Evolutionary conservation across 306 rosid species (phyloP).

Genomic region (Astragalus glycyphyllos): DNA sequence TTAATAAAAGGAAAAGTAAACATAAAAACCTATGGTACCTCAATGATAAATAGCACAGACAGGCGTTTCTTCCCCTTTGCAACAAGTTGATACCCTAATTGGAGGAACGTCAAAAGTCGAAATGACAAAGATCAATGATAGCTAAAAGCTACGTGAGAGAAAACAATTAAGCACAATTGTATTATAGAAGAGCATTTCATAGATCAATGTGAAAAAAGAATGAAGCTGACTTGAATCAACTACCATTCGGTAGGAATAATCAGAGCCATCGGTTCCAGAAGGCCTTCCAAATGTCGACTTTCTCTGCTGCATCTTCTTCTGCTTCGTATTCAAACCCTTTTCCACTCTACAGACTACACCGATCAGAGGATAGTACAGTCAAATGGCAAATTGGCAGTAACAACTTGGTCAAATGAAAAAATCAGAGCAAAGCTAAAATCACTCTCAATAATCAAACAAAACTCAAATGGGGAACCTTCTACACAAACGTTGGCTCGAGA

Average conservation of each 20-base stretch:
- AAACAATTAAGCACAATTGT: background rate
- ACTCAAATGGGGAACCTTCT: too few relatives aligned
- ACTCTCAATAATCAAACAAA: too few relatives aligned
- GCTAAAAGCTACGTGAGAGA: constrained; percentile 24
- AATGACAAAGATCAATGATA: background rate
- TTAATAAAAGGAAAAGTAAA: background rate
- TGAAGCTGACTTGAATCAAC: constrained; percentile 83
- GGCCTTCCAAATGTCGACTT: constrained; percentile 70
- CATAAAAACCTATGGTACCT: constrained; percentile 52
- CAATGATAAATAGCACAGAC: constrained; percentile 49
- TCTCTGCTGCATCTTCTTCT: constrained; percentile 68
- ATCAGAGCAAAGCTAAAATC: too few relatives aligned
- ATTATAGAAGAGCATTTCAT: background rate
- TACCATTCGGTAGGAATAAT: constrained; percentile 84
- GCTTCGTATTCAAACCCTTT: background rate
- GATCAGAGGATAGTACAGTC: background rate
- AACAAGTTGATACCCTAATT: constrained; percentile 81
- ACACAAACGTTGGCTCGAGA: too few relatives aligned
- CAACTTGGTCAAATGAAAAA: too few relatives aligned
- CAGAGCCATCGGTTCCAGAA: constrained; percentile 90
- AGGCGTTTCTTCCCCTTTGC: constrained; percentile 77
- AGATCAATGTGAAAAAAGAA: background rate
- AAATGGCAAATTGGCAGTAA: background rate
- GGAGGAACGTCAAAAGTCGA: constrained; percentile 5
- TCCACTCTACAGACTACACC: background rate